A percentile compares a stretch with the other conserved stretches of the same genome.
phyloP scores from a whole-genome alignment of 2,329 filamentous ascomycete species.

The Colletotrichum sidae region DNA sequence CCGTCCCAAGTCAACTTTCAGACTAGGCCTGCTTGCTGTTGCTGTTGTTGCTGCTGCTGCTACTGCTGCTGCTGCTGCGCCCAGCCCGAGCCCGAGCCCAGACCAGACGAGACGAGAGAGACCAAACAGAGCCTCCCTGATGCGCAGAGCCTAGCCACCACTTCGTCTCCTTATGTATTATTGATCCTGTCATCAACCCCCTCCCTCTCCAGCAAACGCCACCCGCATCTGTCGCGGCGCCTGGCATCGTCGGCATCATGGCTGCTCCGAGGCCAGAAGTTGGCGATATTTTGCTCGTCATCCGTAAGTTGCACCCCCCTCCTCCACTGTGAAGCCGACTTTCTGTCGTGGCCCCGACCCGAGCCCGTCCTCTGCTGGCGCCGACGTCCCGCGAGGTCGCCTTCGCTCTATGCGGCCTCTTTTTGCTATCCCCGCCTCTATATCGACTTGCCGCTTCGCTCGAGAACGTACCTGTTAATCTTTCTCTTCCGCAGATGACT shows the following conservation, averaged over 20 bases:
- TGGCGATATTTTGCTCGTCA: conserved; percentile 76
- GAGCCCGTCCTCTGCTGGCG: conserved; percentile 9
- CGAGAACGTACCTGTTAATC: conserved; percentile 9
- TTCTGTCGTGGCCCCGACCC: neutral
- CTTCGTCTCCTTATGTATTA: conserved; percentile 32
- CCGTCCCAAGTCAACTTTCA: conserved; percentile 24
- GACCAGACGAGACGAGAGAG: neutral
- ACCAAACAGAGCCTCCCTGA: no score
- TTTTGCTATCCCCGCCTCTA: conserved; percentile 25
- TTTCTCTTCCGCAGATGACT: conserved; percentile 75
- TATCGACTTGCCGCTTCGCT: conserved; percentile 5
- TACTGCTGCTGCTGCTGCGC: no score
- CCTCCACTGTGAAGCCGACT: conserved; percentile 5
- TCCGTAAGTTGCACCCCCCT: conserved; percentile 66
- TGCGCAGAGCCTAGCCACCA: conserved; percentile 26
- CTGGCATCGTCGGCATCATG: conserved; percentile 49
- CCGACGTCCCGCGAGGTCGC: conserved; percentile 15
- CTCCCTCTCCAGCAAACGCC: conserved; percentile 35
- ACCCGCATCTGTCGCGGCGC: conserved; percentile 37
- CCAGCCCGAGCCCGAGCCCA: conserved; percentile 24
- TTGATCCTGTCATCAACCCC: conserved; percentile 36
- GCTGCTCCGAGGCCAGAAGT: conserved; percentile 66
- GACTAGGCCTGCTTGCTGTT: no score
- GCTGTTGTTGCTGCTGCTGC: no score
- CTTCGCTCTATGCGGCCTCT: conserved; percentile 27